Percentiles rank a stretch among this genome's conserved stretches.
Evolutionary conservation across 306 rosid genomes (phyloP).

Genomic region (Lathyrus aphaca): DNA sequence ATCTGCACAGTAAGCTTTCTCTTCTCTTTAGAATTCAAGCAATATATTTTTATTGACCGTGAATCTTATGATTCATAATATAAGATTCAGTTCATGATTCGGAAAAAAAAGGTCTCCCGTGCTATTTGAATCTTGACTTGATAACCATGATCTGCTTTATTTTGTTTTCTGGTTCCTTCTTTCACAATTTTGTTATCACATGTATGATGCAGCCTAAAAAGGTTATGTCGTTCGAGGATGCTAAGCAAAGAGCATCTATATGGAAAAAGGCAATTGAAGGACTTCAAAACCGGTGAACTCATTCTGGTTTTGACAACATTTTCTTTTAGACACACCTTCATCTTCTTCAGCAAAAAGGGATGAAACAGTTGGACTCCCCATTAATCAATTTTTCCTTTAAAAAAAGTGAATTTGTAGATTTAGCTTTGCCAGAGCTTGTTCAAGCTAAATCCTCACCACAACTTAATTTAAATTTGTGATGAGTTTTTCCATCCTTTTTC

Average conservation of each 20-base stretch:
- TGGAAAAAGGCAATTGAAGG: conserved; percentile 99
- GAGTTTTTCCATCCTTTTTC: conserved; percentile 44
- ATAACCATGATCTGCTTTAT: neutral
- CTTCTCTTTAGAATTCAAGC: conserved; percentile 16
- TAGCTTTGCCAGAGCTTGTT: conserved; percentile 47
- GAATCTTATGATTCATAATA: neutral
- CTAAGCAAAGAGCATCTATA: conserved; percentile 89
- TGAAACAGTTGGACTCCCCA: conserved; percentile 40
- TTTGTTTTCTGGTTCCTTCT: conserved; percentile 1
- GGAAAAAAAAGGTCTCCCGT: no score
- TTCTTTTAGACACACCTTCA: conserved; percentile 47
- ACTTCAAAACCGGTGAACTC: conserved; percentile 87
- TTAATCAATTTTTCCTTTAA: conserved; percentile 48
- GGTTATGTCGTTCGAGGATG: conserved; percentile 84
- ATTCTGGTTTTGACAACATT: conserved; percentile 43
- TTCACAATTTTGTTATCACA: conserved; percentile 36
- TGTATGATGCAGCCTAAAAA: conserved; percentile 81
- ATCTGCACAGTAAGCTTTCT: conserved; percentile 75
- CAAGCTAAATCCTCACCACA: conserved; percentile 41
- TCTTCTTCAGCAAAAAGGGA: conserved; percentile 52
- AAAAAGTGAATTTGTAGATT: conserved; percentile 48
- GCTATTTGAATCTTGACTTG: no score
- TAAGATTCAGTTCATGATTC: neutral
- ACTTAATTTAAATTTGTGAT: conserved; percentile 42
- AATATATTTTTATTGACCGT: neutral